Percentiles rank a stretch among this genome's conserved stretches.
Evolutionary conservation across 108 stramenopile species (phyloP).

Genomic region (Pseudonitzschia pungens): DNA sequence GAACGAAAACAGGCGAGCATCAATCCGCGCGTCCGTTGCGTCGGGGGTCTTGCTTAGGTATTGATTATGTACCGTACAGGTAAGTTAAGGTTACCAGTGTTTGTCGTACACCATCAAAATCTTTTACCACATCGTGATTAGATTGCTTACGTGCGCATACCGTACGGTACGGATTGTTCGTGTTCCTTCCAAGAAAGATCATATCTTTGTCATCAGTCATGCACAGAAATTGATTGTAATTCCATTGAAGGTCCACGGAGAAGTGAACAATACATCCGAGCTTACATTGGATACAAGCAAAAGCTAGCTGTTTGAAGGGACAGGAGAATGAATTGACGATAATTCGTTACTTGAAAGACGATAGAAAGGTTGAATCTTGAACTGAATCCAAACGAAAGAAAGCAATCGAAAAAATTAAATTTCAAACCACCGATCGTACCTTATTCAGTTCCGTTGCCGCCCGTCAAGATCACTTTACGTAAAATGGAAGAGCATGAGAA

Average conservation of each 20-base stretch:
- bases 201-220: conserved; percentile 3
- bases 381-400: neutral
- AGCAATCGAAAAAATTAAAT: neutral
- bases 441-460: neutral
- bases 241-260: too few species aligned
- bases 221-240: neutral
- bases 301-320: neutral
- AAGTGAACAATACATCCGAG: neutral
- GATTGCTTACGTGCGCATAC: conserved; percentile 11
- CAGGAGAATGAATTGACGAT: neutral
- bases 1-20: neutral
- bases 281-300: neutral
- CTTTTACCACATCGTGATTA: conserved; percentile 3
- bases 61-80: neutral
- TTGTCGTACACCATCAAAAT: conserved; percentile 6
- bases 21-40: conserved; percentile 6
- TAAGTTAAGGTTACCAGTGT: neutral
- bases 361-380: neutral
- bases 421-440: neutral
- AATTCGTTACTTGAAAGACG: neutral
- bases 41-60: neutral
- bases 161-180: neutral
- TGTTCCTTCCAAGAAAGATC: conserved; percentile 2
- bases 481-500: conserved; percentile 4
- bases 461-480: neutral